Conservation (phyloP, 305 asterid genomes). For the Striga hermonthica region DNA sequence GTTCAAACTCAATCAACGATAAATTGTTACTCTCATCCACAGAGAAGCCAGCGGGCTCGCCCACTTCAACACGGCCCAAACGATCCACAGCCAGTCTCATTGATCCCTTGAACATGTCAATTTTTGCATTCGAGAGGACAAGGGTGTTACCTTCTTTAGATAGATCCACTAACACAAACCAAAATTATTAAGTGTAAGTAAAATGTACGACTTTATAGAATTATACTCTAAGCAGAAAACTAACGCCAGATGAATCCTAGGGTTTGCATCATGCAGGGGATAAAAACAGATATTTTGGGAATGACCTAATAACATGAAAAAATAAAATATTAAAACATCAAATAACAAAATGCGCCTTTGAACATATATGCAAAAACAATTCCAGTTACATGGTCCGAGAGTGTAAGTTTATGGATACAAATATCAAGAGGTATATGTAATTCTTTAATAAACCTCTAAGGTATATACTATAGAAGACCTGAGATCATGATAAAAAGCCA, state of each 20-base stretch:
- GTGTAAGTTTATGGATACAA: not conserved
- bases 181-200: slow-evolving; percentile 24
- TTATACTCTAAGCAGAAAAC: not conserved
- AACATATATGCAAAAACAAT: not conserved
- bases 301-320: not conserved
- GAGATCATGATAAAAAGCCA: too few relatives aligned
- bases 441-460: not conserved
- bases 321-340: not conserved
- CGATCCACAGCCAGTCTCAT: slow-evolving; percentile 74
- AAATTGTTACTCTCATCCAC: slow-evolving; percentile 55
- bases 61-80: slow-evolving; percentile 58
- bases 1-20: slow-evolving; percentile 67
- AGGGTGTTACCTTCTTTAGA: slow-evolving; percentile 60
- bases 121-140: slow-evolving; percentile 53
- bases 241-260: too few relatives aligned
- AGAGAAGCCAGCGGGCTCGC: slow-evolving; percentile 42
- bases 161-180: slow-evolving; percentile 46
- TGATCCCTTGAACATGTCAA: slow-evolving; percentile 71
- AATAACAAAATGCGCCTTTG: not conserved
- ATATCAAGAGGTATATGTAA: not conserved
- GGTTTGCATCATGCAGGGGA: not conserved
- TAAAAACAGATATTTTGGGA: not conserved
- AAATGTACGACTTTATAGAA: not conserved
- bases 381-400: not conserved
- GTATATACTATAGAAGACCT: too few relatives aligned